phyloP scores from a whole-genome alignment of 106 monocot species.

The Hemerocallis citrina region DNA sequence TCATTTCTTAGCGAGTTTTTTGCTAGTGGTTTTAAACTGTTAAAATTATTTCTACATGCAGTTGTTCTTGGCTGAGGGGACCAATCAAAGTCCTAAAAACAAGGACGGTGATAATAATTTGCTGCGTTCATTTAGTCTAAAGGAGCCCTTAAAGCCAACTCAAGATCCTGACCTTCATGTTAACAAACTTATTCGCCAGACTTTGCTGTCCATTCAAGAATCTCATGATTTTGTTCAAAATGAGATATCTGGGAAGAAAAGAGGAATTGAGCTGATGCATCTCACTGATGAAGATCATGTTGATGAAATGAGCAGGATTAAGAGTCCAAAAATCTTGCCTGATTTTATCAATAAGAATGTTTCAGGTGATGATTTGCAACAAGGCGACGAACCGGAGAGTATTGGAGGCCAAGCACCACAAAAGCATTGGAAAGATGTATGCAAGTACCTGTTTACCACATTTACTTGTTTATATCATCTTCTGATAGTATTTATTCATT shows the following conservation, averaged over 20 bases:
- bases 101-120: background rate
- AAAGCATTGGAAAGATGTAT: constrained; percentile 31
- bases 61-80: constrained; percentile 2
- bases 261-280: constrained; percentile 11
- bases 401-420: constrained; percentile 1
- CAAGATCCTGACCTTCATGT: background rate
- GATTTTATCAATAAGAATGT: background rate
- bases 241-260: constrained; percentile 17
- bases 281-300: constrained; percentile 2
- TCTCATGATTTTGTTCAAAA: constrained; percentile 14
- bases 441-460: background rate
- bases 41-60: constrained; percentile 14
- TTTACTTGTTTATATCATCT: constrained; percentile 1
- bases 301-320: constrained; percentile 18
- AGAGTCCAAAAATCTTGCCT: constrained; percentile 6
- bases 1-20: background rate
- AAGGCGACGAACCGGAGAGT: background rate
- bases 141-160: background rate
- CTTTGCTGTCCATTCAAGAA: constrained; percentile 6
- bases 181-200: background rate
- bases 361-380: background rate
- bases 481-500: background rate
- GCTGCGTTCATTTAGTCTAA: constrained; percentile 1
- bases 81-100: background rate
- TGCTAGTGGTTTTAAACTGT: background rate